Percentiles rank a stretch among this genome's conserved stretches.
phyloP scores from a whole-genome alignment of 805 yeast species.

The Metschnikowia similis region DNA sequence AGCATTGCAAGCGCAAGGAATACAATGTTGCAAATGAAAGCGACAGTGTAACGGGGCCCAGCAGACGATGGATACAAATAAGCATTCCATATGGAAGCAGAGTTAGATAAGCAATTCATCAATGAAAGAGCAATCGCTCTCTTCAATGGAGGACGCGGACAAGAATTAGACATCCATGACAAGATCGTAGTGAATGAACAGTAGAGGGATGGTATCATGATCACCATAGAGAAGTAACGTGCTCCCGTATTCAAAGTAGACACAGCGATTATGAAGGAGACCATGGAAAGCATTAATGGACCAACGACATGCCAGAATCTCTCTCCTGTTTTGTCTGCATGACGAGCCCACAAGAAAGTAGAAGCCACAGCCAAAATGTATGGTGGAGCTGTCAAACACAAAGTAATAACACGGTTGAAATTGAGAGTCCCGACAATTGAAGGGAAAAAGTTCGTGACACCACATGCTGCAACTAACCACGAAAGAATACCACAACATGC shows the following conservation, averaged over 20 bases:
- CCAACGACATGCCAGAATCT: constrained; percentile 46
- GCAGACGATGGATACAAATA: constrained; percentile 44
- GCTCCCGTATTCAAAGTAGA: constrained; percentile 53
- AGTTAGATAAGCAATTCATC: constrained; percentile 53
- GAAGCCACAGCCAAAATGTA: constrained; percentile 48
- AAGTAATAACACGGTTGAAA: constrained; percentile 46
- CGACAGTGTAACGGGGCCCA: constrained; percentile 46
- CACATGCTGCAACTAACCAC: constrained; percentile 53
- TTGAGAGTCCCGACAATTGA: constrained; percentile 55
- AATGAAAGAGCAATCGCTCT: constrained; percentile 55
- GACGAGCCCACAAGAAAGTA: constrained; percentile 51
- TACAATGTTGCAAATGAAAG: constrained; percentile 46
- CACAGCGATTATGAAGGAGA: constrained; percentile 46
- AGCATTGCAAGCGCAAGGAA: constrained; percentile 40
- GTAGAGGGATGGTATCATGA: constrained; percentile 54
- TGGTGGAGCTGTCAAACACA: constrained; percentile 58
- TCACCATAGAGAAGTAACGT: constrained; percentile 55
- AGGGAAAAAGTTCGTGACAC: constrained; percentile 60
- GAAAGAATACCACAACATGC: constrained; percentile 40
- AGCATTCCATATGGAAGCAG: constrained; percentile 55
- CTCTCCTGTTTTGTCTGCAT: constrained; percentile 55
- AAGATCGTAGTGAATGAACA: constrained; percentile 50
- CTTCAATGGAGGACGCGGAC: constrained; percentile 56
- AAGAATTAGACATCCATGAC: constrained; percentile 54
- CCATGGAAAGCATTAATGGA: constrained; percentile 40